Base-by-base conservation (phyloP, 805 yeast genomes). In the Zygosaccharomyces lentus region DNA sequence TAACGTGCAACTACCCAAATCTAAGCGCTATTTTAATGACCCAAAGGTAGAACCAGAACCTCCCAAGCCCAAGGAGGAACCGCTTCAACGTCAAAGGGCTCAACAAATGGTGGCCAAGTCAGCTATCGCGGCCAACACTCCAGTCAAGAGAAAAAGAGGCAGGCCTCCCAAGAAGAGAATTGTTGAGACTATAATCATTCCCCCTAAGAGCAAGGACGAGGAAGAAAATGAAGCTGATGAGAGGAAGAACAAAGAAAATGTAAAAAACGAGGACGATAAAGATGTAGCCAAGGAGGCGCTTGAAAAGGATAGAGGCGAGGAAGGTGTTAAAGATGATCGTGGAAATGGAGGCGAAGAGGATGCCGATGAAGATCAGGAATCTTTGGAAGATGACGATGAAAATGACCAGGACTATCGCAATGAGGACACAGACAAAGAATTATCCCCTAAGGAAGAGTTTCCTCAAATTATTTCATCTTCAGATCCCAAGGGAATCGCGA, bases 271-370 rank as follows among this genome's bases (percentile, higher is more conserved):
- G 12, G 47, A 45, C 6, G 49, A 43, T 13, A 54, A 52, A n/a
- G 48, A 50, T 19, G 5, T 19, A 16, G 49, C 54, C 12, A 47
- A 55, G 16, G 63, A 61, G 13, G 5, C 45, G 55, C 89, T 82
- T 54, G 75, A 82, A 0, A 87, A 82, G 53, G 80, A 74, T 29
- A 31, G 75, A 4, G 80, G 80, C 46, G 79, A 82, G 0, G 76
- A 1, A 67, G 77, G 12, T 71, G 80, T 62, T 77, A 74, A 59
- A 76, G 79, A 53, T 69, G 80, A 38, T 26, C 34, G 41, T 27
- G 41, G 17, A 9, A 12, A 25, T 17, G 34, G 21, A 26, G 34
- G 10, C 21, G 31, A 25, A 12, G 34, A 38, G 15, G 41, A 38
- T 17, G 41, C 24, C 5, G 31, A 24, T 37, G 31, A 25, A 17